Evolutionary conservation across 2,329 filamentous ascomycete genomes (phyloP), one percentile per base, ranked within the genome.

Genomic region (Cercospora sojina): DNA sequence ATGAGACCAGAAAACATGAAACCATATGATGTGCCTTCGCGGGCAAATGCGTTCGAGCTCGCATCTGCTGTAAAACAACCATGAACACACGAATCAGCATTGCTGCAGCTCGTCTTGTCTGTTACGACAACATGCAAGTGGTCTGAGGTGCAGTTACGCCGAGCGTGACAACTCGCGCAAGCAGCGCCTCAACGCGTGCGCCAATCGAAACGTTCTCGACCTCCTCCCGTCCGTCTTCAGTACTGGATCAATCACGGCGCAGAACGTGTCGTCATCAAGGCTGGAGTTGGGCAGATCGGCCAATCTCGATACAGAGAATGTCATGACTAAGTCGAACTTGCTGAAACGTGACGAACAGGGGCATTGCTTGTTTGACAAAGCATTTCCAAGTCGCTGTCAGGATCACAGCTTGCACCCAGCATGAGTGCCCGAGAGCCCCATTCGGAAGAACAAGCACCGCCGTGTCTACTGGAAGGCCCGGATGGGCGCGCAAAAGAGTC

Each of bases 261-360:
- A 49, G 7, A 25, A 47, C 1, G 5, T 49, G 43, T 49, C 43
- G 43, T 49, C 43, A 47, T 47, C 9, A 6, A 47, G 25, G 13
- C n/a, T 18, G 25, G n/a, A 16, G 23, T 5, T 55, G 12, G 1
- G 0, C n/a, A 5, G 0, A 27, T 13, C 23, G 20, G 20, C 47
- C 31, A 55, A 62, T 62, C 59, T 62, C 32, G 59, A 62, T 62
- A 23, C 29, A 41, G 31, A 47, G 16, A 35, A 51, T 35, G 18
- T 25, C 60, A 57, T 63, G 60, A 63, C 29, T 63, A 56, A 57
- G 51, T 47, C 47, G 0, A 27, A 10, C 49, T 41, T n/a, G 41
- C 47, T 63, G 60, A 63, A 63, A 56, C 60, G 32, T 38, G 18
- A 29, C 12, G 29, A n/a, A 41, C 60, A 31, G 32, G 60, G 60